Evolutionary conservation across 1,139 yeast genomes (phyloP).

Genomic region (Eremothecium gossypii): DNA sequence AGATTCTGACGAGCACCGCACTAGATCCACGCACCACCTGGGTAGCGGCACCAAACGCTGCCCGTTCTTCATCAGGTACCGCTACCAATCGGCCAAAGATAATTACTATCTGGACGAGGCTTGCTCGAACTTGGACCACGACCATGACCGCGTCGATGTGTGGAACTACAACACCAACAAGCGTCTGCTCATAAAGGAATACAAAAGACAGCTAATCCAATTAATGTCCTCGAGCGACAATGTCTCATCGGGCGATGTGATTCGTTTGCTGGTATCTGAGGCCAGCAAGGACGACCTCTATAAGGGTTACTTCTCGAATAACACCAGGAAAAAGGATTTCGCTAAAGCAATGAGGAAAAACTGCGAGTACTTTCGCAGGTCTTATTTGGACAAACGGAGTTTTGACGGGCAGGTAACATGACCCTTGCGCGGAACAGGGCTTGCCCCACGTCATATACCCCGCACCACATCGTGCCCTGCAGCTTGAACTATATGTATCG

Average conservation of each 20-base stretch:
- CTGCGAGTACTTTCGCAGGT: slow-evolving; percentile 3
- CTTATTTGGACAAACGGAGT: slow-evolving; percentile 1
- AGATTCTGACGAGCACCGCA: slow-evolving; percentile 3
- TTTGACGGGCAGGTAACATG: slow-evolving; percentile 1
- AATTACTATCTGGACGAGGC: slow-evolving; percentile 3
- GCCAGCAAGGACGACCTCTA: slow-evolving; percentile 3
- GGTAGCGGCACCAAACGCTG: slow-evolving; percentile 3
- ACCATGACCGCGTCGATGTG: slow-evolving; percentile 3
- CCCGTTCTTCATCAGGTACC: slow-evolving; percentile 3
- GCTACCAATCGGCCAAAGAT: slow-evolving; percentile 2
- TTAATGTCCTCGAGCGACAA: slow-evolving; percentile 1
- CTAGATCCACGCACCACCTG: slow-evolving; percentile 1
- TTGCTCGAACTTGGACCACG: slow-evolving; percentile 2
- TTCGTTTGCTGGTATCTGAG: slow-evolving; percentile 1
- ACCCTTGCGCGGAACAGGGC: neutral
- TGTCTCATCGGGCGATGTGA: slow-evolving; percentile 1
- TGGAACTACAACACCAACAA: slow-evolving; percentile 4
- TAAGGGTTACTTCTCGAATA: slow-evolving; percentile 3
- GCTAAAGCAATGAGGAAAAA: slow-evolving; percentile 4
- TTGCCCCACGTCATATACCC: too few relatives aligned
- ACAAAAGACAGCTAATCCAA: slow-evolving; percentile 1
- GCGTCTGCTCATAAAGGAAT: slow-evolving; percentile 2
- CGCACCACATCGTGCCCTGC: too few relatives aligned
- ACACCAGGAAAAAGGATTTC: slow-evolving; percentile 2
- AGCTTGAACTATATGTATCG: too few relatives aligned